Base-by-base conservation (phyloP, 1,284 basidiomycete genomes). In the Sphaerobolus stellatus region DNA sequence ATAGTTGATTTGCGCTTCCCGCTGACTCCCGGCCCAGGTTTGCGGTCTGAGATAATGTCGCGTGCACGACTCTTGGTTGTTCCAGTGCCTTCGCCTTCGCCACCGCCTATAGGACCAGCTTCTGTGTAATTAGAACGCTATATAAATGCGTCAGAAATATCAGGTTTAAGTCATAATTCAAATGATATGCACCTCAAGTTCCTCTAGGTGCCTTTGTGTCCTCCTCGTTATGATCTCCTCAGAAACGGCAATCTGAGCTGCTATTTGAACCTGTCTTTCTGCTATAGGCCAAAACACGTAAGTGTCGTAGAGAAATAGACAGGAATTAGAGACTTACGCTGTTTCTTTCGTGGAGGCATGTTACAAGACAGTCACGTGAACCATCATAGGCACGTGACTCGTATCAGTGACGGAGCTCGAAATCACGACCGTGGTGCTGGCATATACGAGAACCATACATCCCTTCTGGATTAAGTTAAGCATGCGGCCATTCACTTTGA, bases 61-160 rank as follows among this genome's bases (percentile, higher is more conserved):
- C 88, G 75, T 43, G 86, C 85, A 20, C 84, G 81, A 46, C 84
- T 83, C 67, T 86, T 88, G 7, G 79, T 66, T 7, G 67, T 66
- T 59, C 75, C 75, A 1, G 64, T 68, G 20, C 64, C 65, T 48
- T 67, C 72, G 31, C 64, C 66, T 44, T 66, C 68, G 22, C 70
- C 72, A 29, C 73, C 73, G 4, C 58, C 69, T 38, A 74, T 64
- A 55, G 77, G 72, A 3, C 34, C 33, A 40, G 81, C 76, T 62
- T 90, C 88, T 36, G 84, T 75, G 66, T 91, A 90, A 66, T 92
- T 92, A 27, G 90, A 88, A 57, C 82, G 79, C 89, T 90, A 62
- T 33, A 22, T 36, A 59, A 49, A 47, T 52, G 28, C 55, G 57
- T 61, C 18, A 45, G 36, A 6, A 27, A 50, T 31, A 9, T 50